These are phyloP conservation scores for Tulasnella calospora DNA, from an alignment of 768 basidiomycete genomes.

Conservation along the genomic window DNA sequence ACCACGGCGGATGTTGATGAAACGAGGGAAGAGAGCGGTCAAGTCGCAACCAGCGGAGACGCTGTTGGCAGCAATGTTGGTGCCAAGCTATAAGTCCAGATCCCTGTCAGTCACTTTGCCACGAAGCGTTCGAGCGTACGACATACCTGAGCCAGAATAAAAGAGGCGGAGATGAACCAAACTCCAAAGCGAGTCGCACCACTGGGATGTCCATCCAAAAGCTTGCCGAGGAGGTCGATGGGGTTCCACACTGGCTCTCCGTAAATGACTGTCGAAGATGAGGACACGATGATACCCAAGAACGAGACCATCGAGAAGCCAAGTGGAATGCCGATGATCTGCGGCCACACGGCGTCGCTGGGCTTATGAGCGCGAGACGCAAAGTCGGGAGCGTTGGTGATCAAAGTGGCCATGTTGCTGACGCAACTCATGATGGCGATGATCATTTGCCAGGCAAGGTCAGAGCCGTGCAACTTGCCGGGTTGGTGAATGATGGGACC, in stretches of 20 bases:
- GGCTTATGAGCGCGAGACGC: conserved; percentile 52
- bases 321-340: conserved; percentile 65
- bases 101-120: not conserved
- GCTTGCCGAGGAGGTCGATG: conserved; percentile 61
- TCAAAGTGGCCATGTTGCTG: conserved; percentile 70
- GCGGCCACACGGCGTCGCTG: conserved; percentile 51
- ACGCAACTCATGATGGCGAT: conserved; percentile 69
- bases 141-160: conserved; percentile 68
- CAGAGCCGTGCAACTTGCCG: conserved; percentile 57
- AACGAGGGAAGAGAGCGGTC: conserved; percentile 71
- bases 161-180: conserved; percentile 73
- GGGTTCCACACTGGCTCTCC: conserved; percentile 77
- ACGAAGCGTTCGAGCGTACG: not conserved
- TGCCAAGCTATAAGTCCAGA: conserved; percentile 40
- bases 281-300: conserved; percentile 76
- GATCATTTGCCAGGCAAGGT: conserved; percentile 72
- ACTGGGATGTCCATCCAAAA: conserved; percentile 60
- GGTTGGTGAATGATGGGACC: conserved; percentile 69
- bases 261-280: conserved; percentile 68
- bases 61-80: conserved; percentile 78
- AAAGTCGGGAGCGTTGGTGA: conserved; percentile 62
- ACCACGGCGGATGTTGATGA: conserved; percentile 78
- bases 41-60: conserved; percentile 80
- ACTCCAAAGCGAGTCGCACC: conserved; percentile 59
- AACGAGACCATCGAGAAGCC: conserved; percentile 71